Conservation (phyloP, 139 green algal species). For the Picochlorum sp. region DNA sequence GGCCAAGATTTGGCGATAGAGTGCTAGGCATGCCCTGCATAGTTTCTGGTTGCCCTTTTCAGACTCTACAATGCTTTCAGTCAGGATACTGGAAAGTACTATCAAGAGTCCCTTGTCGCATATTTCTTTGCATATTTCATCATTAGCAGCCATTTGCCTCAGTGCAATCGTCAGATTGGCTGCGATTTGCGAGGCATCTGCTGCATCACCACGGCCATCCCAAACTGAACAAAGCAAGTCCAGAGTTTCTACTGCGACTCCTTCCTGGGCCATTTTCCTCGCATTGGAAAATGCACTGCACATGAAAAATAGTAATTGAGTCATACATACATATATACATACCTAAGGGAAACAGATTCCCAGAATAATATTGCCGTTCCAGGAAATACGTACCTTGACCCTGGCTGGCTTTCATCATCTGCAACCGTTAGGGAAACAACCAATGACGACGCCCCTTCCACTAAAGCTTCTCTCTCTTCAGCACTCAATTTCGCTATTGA, state of each 20-base stretch:
- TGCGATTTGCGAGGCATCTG: background rate
- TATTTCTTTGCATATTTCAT: slow-evolving; percentile 53
- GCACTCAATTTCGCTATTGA: background rate
- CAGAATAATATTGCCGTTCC: too few species aligned
- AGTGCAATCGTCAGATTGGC: slow-evolving; percentile 3
- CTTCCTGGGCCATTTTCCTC: slow-evolving; percentile 27
- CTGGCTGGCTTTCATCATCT: slow-evolving; percentile 45
- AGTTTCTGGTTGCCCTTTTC: background rate
- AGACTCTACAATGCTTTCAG: background rate
- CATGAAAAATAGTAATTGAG: background rate
- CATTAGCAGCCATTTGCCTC: slow-evolving; percentile 38
- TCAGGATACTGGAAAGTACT: slow-evolving; percentile 17
- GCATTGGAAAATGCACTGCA: slow-evolving; percentile 36
- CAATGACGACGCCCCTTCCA: slow-evolving; percentile 14
- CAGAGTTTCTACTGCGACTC: slow-evolving; percentile 7
- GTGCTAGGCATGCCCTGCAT: background rate
- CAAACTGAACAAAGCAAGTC: slow-evolving; percentile 24
- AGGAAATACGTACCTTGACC: slow-evolving; percentile 13
- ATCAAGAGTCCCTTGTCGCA: slow-evolving; percentile 23
- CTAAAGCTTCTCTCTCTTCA: background rate
- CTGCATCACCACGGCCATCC: background rate
- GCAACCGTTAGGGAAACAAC: slow-evolving; percentile 38
- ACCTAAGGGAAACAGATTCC: too few species aligned
- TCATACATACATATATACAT: background rate
- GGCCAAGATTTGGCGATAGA: slow-evolving; percentile 71